Evolutionary conservation across 352 stramenopile species (phyloP), one percentile per base, ranked within the genome.

Genomic region (Phytopythium delawarense): DNA sequence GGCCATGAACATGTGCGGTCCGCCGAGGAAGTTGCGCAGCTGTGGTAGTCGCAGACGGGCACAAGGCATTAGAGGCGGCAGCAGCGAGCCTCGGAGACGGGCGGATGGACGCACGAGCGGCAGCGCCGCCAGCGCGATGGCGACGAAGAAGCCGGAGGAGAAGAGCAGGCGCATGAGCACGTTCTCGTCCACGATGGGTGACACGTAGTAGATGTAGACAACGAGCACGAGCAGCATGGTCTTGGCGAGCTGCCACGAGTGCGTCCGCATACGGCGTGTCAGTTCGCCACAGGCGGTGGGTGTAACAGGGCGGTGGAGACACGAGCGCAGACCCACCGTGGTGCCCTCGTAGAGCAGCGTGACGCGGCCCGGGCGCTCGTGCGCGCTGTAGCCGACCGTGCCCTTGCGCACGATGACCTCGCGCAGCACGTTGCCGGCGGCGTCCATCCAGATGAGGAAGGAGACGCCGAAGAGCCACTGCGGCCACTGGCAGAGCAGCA

Each of bases 391-490:
- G 30, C 81, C 81, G 21, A 74, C 69, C 1, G 81, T 65, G 32
- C 81, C 81, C 42, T 87, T 79, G 54, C 81, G 78, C 25, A 88
- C 81, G 61, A 91, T 88, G 15, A 89, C 78, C 66, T 79, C 66
- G 40, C 81, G 68, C 46, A 90, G 63, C 4, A 92, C 68, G 56
- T 92, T 90, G 32, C 75, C 77, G 1, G 57, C 74, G 0, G 79
- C 65, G 69, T 92, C 79, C 66, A 92, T 76, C 83, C 80, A 92
- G 63, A 92, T 84, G 66, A 92, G 77, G 58, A 92, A 81, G 53
- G 66, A 87, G 20, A 88, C 59, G 5, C 81, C 79, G 60, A 90
- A 92, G 62, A 86, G 62, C 80, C 77, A 89, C n/a, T 66, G 67
- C 2, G 83, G 83, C 81, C 77, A 90, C 23, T 88, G 64, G 35